Base-by-base conservation (phyloP, 805 yeast species). In the Sporopachydermia quercuum region DNA sequence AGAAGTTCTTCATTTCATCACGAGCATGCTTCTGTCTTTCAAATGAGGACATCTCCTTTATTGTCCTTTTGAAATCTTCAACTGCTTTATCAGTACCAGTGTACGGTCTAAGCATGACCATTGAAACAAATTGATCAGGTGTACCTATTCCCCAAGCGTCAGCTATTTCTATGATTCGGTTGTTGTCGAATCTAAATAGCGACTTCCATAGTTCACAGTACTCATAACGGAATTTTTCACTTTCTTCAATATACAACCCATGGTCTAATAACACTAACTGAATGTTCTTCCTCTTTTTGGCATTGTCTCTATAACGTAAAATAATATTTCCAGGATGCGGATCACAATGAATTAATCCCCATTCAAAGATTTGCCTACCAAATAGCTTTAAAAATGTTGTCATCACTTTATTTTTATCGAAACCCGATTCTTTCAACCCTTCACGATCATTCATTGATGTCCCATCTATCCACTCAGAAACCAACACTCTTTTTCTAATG, bases 301-400 rank as follows among this genome's bases (percentile, higher is more conserved):
- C 37, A 4, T 16, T 6, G 14, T 40, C 42, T 3, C 46, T 45
- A 11, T 58, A 53, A 18, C 53, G 58, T 3, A 76, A 72, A 41
- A 82, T 52, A 46, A 82, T 56, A 52, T 81, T 82, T 4, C 93
- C 93, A 1, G 91, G 91, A 49, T 81, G 93, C 8, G 89, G 83
- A 51, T 78, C 87, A 40, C 82, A 71, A 52, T 78, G 86, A 14
- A 78, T 74, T 19, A 71, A 61, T 4, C 84, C 85, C 70, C 78
- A 78, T 19, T 63, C 57, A 53, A 76, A 79, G 14, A 76, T 70
- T 56, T 74, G 82, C 44, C 67, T 63, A 16, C 75, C 71, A 46
- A 70, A 70, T 15, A 73, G 61, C 37, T 58, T 58, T 37, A 74
- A 58, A 46, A 77, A 69, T 42, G 64, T 68, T 15, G 59, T 54